Base-by-base conservation (phyloP, 2,329 filamentous ascomycete species). In the Chaetoscypha palmicola region DNA sequence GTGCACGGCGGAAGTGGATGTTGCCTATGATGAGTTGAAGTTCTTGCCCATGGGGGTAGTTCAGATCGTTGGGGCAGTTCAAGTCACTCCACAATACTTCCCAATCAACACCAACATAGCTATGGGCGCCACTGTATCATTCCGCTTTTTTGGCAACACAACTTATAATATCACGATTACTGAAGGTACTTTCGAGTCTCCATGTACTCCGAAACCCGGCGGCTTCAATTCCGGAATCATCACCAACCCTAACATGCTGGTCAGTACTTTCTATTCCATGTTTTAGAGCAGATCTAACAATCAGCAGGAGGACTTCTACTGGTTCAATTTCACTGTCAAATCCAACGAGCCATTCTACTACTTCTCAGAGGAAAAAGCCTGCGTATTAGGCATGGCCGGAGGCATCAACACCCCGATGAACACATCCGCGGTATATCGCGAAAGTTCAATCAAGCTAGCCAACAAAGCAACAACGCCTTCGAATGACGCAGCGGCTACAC, bases 271-370 rank as follows among this genome's bases (percentile, higher is more conserved):
- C n/a, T n/a, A n/a, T n/a, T n/a, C n/a, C n/a, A n/a, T n/a, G n/a
- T n/a, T n/a, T n/a, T n/a, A 11, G 14, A 11, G 10, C 37, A 24
- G 11, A 28, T 4, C 23, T 20, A 28, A 28, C 30, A 19, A 26
- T 39, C 20, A 9, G 22, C 17, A 3, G 11, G n/a, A 14, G 16
- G n/a, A 39, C n/a, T 23, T 32, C 22, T 19, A 24, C 12, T 24
- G 24, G n/a, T 34, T 41, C 21, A n/a, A 16, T 7, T 34, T 41
- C n/a, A 22, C 20, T 14, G 30, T 41, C 11, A 16, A n/a, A 22
- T 21, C 26, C 14, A 12, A 16, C 10, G 16, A 41, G 9, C 38
- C 38, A n/a, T 21, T 41, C n/a, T 41, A 41, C n/a, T 41, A 33
- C 16, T 33, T 33, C 19, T 23, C 28, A 16, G 30, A 32, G n/a